A percentile compares a stretch with the other conserved stretches of the same genome.
Evolutionary conservation across 345 rosid genomes (phyloP).

Genomic region (Salix brachista): DNA sequence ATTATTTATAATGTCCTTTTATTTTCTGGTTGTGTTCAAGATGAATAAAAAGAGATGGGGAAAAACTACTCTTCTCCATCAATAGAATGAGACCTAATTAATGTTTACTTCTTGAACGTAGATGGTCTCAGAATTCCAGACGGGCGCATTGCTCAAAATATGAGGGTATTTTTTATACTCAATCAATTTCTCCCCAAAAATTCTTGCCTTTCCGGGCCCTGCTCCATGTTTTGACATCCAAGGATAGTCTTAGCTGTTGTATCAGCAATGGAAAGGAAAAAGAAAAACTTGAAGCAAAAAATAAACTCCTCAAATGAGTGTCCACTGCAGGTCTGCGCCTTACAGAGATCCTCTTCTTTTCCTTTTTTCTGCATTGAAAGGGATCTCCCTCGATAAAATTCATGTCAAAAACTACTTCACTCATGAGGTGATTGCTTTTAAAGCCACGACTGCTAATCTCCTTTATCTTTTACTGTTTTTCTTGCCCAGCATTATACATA

Average conservation of each 20-base stretch:
- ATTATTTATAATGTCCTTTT: not conserved
- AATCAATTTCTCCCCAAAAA: not conserved
- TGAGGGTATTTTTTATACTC: conserved; percentile 39
- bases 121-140: conserved; percentile 59
- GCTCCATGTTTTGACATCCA: not conserved
- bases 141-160: conserved; percentile 68
- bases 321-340: not conserved
- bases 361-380: not conserved
- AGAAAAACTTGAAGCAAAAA: not conserved
- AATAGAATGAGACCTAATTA: conserved; percentile 13
- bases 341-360: not conserved
- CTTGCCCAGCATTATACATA: not conserved
- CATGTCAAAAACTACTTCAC: not conserved
- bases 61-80: not conserved
- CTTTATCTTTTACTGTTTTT: not conserved
- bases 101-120: conserved; percentile 19
- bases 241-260: not conserved
- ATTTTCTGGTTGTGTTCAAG: not conserved
- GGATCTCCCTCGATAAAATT: not conserved
- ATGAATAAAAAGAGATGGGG: not conserved
- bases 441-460: not conserved
- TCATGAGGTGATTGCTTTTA: conserved; percentile 35
- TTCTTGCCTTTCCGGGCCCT: not conserved
- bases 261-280: not conserved
- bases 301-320: not conserved